Evolutionary conservation across 2,329 filamentous ascomycete species (phyloP).

Genomic region (Ascochyta koolunga): DNA sequence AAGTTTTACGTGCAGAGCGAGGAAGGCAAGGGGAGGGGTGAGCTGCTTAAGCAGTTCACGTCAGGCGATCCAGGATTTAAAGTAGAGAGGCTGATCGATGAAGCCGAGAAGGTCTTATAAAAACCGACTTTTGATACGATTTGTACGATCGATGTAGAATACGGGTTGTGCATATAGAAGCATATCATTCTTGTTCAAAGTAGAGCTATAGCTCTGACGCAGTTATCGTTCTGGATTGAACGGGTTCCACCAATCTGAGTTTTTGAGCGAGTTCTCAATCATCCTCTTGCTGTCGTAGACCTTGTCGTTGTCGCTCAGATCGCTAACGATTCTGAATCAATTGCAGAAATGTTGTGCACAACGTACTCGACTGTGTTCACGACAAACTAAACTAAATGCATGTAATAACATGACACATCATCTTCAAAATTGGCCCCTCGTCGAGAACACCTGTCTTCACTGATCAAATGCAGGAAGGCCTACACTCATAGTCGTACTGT

Average conservation of each 20-base stretch:
- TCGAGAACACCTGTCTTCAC: not conserved
- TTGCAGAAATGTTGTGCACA: too few relatives aligned
- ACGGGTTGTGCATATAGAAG: not conserved
- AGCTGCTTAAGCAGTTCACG: conserved; percentile 80
- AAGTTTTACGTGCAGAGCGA: conserved; percentile 78
- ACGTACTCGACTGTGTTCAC: too few relatives aligned
- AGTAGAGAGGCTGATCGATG: conserved; percentile 83
- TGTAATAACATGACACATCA: not conserved
- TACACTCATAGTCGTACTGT: not conserved
- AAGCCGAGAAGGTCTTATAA: conserved; percentile 75
- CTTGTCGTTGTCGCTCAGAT: too few relatives aligned
- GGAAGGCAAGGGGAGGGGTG: conserved; percentile 58
- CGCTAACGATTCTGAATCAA: too few relatives aligned
- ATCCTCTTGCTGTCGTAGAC: too few relatives aligned
- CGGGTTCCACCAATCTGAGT: not conserved
- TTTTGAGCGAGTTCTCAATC: too few relatives aligned
- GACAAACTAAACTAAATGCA: not conserved
- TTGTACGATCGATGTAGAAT: conserved; percentile 7
- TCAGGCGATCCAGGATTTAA: conserved; percentile 79
- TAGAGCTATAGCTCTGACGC: not conserved
- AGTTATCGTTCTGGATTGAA: not conserved
- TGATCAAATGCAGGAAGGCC: not conserved
- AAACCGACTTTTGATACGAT: not conserved
- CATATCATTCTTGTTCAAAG: not conserved
- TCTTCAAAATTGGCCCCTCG: not conserved